A percentile compares a stretch with the other conserved stretches of the same genome.
These are phyloP conservation scores for Monascus purpureus DNA, from an alignment of 495 filamentous ascomycete genomes.

Conservation along the genomic window DNA sequence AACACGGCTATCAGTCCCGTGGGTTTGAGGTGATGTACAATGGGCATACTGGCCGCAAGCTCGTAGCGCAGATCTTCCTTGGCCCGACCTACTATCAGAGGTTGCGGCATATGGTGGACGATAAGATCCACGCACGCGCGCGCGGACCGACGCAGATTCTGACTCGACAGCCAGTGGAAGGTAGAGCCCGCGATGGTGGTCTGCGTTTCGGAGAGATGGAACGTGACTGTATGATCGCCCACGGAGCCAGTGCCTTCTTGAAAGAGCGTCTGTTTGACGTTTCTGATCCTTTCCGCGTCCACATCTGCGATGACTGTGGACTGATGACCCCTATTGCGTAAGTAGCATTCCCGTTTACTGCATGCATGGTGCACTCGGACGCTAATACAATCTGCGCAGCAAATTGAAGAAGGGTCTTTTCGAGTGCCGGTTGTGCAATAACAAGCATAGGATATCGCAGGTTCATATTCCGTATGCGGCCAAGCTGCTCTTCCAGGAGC, in stretches of 20 bases:
- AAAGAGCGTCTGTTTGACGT: conserved; percentile 97
- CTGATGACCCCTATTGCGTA: conserved; percentile 99
- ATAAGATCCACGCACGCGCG: conserved; percentile 97
- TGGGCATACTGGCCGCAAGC: conserved; percentile 86
- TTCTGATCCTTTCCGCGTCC: conserved; percentile 93
- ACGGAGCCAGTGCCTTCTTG: conserved; percentile 90
- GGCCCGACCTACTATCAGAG: conserved; percentile 99
- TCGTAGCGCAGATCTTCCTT: conserved; percentile 88
- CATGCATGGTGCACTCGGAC: not conserved
- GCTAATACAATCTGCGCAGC: conserved; percentile 31
- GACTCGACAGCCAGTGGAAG: conserved; percentile 95
- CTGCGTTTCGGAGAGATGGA: conserved; percentile 99
- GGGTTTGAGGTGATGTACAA: conserved; percentile 99
- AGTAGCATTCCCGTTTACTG: no score
- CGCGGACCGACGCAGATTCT: conserved; percentile 94
- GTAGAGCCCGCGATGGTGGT: conserved; percentile 93
- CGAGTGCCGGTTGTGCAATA: conserved; percentile 93
- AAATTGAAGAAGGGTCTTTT: conserved; percentile 88
- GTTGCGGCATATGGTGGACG: conserved; percentile 97
- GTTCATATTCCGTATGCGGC: conserved; percentile 96
- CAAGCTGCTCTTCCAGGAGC: conserved; percentile 96
- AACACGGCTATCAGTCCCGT: conserved; percentile 89
- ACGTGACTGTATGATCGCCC: conserved; percentile 99
- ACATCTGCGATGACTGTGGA: conserved; percentile 97
- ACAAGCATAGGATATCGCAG: conserved; percentile 96